Conservation (phyloP, 202 grass and related monocot species). For the Brachypodium distachyon region DNA sequence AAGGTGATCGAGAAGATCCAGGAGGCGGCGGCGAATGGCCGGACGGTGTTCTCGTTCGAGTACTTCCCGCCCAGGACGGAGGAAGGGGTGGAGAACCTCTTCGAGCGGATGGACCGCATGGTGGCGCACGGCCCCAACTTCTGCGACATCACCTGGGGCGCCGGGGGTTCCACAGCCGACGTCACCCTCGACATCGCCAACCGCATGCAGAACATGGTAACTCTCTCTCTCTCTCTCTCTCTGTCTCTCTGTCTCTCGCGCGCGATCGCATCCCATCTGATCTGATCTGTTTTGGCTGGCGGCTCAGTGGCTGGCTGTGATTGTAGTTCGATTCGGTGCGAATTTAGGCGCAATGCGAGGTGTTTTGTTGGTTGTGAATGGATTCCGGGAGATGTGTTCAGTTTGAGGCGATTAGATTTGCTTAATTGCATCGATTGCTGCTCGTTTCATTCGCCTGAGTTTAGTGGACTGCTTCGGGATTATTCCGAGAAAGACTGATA, state of each 20-base stretch:
- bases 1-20: slow-evolving; percentile 85
- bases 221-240: neutral
- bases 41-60: slow-evolving; percentile 86
- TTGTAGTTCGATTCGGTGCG: neutral
- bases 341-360: neutral
- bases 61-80: slow-evolving; percentile 84
- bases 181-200: slow-evolving; percentile 77
- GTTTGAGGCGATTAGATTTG: neutral
- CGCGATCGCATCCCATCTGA: slow-evolving; percentile 28
- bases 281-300: neutral
- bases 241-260: neutral
- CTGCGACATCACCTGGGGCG: slow-evolving; percentile 97
- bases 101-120: slow-evolving; percentile 91
- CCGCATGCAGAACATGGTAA: slow-evolving; percentile 92
- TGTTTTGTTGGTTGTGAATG: neutral
- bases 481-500: neutral
- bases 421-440: neutral
- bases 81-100: slow-evolving; percentile 81
- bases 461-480: neutral
- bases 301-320: neutral
- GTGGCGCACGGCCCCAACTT: slow-evolving; percentile 68
- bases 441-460: neutral
- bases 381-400: neutral
- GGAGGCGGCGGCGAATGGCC: slow-evolving; percentile 32
- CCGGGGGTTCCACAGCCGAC: slow-evolving; percentile 84